phyloP scores from a whole-genome alignment of 805 yeast genomes.

The Wickerhamiella slavikovae region DNA sequence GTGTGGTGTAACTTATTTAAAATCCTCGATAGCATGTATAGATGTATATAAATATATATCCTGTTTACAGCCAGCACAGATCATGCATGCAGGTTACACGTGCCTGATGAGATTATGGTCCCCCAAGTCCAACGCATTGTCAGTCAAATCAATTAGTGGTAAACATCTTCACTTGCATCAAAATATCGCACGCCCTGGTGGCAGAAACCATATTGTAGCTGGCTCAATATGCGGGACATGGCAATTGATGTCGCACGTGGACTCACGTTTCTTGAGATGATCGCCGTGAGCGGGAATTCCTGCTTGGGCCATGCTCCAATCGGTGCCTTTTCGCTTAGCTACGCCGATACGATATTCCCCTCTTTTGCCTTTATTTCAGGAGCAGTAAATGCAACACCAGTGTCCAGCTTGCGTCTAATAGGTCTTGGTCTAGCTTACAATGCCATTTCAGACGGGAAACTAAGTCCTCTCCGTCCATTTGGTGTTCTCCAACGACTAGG shows the following conservation, averaged over 20 bases:
- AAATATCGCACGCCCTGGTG: no score
- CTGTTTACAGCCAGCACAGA: no score
- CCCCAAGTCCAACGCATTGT: no score
- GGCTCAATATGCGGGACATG: slow-evolving; percentile 9
- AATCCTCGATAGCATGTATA: no score
- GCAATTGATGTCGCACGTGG: slow-evolving; percentile 15
- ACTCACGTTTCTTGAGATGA: slow-evolving; percentile 15
- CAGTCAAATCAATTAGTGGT: no score
- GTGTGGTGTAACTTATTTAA: no score
- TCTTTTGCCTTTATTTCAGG: slow-evolving; percentile 15
- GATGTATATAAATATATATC: no score
- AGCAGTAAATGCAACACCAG: slow-evolving; percentile 8
- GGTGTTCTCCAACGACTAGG: slow-evolving; percentile 17
- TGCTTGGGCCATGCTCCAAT: slow-evolving; percentile 10
- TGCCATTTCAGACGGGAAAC: slow-evolving; percentile 3
- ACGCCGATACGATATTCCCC: slow-evolving; percentile 17
- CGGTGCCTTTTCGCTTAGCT: slow-evolving; percentile 10
- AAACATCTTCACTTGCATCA: no score
- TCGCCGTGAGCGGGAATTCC: slow-evolving; percentile 9
- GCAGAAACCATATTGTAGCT: no score
- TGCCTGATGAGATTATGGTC: no score
- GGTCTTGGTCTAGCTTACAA: slow-evolving; percentile 17
- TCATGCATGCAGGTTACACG: no score
- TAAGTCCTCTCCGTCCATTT: slow-evolving; percentile 8
- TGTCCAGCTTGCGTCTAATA: slow-evolving; percentile 7